Base-by-base conservation (phyloP, 352 stramenopile genomes). In the Phytopythium vexans region DNA sequence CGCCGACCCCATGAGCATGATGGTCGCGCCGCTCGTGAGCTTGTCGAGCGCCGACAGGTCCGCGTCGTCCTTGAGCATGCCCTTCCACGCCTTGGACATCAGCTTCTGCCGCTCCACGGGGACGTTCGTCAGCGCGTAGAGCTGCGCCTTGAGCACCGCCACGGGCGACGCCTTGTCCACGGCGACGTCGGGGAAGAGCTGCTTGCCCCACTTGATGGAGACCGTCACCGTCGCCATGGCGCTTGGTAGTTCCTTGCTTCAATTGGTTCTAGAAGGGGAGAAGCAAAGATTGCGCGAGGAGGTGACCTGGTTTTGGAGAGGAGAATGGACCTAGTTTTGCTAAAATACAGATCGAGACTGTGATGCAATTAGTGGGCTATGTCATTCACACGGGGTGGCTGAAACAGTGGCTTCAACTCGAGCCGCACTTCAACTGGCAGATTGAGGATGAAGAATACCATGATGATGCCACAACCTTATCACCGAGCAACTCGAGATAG, bases 1-100 rank as follows among this genome's bases (percentile, higher is more conserved):
- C 7, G 92, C 92, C 31, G 89, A 97, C 36, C 95, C 95, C 84
- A 98, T 98, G 58, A 98, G 77, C 71, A 96, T 97, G 31, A 98
- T 63, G 21, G 73, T 70, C 10, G 76, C 54, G 50, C 81, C 79
- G 47, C 88, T 68, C 3, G 72, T 57, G 32, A 95, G 64, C 56
- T 77, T 87, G 41, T 75, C 59, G 8, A 91, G 59, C 46, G 63
- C 51, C 3, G 62, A 66, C 8, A 93, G 68, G 51, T 90, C 70
- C 31, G 68, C 73, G 56, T 95, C 85, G 58, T 93, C 85, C 64
- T 95, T 95, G 35, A 95, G 76, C 82, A 95, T 92, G 39, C 85
- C 85, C 60, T 95, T 95, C 85, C 85, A 95, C 8, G 82, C 81
- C 56, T 95, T 95, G 55, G 71, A 86, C 85, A 95, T 95, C 68